Percentiles rank a stretch among this genome's conserved stretches.
Evolutionary conservation across 1,284 basidiomycete species (phyloP).

Genomic region (Ceratobasidium sp.): DNA sequence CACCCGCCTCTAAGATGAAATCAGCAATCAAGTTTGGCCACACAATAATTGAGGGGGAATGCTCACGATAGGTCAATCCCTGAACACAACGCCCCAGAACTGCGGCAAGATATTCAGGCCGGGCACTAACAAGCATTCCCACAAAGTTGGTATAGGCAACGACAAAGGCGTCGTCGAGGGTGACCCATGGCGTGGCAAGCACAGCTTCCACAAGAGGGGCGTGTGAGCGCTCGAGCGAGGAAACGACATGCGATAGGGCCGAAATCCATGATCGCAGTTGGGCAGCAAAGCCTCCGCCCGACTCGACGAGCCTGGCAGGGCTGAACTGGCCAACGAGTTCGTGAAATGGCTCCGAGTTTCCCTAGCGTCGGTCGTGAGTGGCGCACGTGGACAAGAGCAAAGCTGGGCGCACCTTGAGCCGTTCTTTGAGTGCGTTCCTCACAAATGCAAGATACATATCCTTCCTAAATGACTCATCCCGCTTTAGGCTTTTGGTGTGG

Average conservation of each 20-base stretch:
- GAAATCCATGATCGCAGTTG: slow-evolving; percentile 75
- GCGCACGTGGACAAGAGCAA: background rate
- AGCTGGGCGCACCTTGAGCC: slow-evolving; percentile 62
- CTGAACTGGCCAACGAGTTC: slow-evolving; percentile 76
- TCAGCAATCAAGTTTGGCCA: slow-evolving; percentile 15
- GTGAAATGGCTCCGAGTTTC: slow-evolving; percentile 68
- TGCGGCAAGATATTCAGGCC: slow-evolving; percentile 88
- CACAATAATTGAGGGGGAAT: slow-evolving; percentile 46
- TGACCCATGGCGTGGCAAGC: slow-evolving; percentile 89
- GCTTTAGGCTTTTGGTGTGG: slow-evolving; percentile 60
- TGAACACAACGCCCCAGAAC: slow-evolving; percentile 82
- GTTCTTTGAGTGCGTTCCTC: slow-evolving; percentile 79
- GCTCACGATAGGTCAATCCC: slow-evolving; percentile 88
- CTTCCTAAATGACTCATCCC: slow-evolving; percentile 73
- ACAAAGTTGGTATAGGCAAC: slow-evolving; percentile 87
- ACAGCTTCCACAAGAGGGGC: slow-evolving; percentile 87
- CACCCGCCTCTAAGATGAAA: slow-evolving; percentile 65
- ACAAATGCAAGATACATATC: slow-evolving; percentile 87
- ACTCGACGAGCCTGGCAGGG: slow-evolving; percentile 54
- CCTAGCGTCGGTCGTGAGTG: slow-evolving; percentile 56
- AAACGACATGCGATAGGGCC: slow-evolving; percentile 79
- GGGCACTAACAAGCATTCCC: slow-evolving; percentile 90
- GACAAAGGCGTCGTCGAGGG: slow-evolving; percentile 81
- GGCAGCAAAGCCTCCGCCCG: slow-evolving; percentile 56
- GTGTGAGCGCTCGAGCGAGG: slow-evolving; percentile 81